Conservation (phyloP, 2,329 filamentous ascomycete species). For the Fonsecaea monophora region DNA sequence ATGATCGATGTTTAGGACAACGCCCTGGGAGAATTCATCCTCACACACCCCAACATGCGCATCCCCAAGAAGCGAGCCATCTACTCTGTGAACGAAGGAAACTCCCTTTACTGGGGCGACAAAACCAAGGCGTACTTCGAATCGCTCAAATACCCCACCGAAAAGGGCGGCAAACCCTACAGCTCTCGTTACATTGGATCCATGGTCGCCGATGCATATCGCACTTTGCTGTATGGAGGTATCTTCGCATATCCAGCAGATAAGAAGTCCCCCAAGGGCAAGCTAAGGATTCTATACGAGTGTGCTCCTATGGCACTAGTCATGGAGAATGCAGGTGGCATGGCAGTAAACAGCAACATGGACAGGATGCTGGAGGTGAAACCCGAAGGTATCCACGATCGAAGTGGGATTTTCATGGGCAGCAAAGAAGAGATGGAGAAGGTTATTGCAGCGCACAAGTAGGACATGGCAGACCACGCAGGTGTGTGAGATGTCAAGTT, state of each 20-base stretch:
- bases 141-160: slow-evolving; percentile 79
- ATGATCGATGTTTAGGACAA: slow-evolving; percentile 64
- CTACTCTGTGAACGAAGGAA: slow-evolving; percentile 99
- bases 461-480: background rate
- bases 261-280: slow-evolving; percentile 98
- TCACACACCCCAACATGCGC: slow-evolving; percentile 93
- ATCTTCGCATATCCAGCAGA: slow-evolving; percentile 98
- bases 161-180: slow-evolving; percentile 79
- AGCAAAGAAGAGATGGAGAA: slow-evolving; percentile 95
- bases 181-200: slow-evolving; percentile 86
- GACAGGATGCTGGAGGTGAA: slow-evolving; percentile 85
- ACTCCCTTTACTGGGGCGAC: slow-evolving; percentile 95
- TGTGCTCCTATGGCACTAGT: slow-evolving; percentile 99
- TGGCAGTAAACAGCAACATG: slow-evolving; percentile 92
- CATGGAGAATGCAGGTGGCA: slow-evolving; percentile 96
- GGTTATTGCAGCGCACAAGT: slow-evolving; percentile 81
- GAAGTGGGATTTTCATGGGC: slow-evolving; percentile 93
- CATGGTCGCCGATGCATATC: slow-evolving; percentile 98
- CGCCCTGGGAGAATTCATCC: slow-evolving; percentile 96
- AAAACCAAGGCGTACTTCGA: slow-evolving; percentile 87
- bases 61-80: slow-evolving; percentile 82
- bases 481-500: background rate
- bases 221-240: slow-evolving; percentile 91
- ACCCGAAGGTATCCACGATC: slow-evolving; percentile 92
- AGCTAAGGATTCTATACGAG: slow-evolving; percentile 96